These are phyloP conservation scores for Raffaelea albimanens DNA, from an alignment of 2,329 filamentous ascomycete genomes.

Conservation along the genomic window DNA sequence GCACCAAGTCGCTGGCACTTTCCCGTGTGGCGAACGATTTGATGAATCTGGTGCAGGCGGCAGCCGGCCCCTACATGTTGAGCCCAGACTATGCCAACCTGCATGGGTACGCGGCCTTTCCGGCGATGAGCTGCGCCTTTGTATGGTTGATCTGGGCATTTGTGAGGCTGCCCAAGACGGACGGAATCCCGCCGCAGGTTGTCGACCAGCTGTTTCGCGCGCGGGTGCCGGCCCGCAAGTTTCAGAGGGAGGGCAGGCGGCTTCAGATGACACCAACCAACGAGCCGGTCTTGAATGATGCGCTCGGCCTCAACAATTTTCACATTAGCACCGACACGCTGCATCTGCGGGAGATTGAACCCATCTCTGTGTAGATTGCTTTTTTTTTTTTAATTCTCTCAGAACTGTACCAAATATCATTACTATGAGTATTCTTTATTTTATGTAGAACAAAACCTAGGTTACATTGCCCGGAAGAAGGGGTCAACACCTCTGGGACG, in stretches of 20 bases:
- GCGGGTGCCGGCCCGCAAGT: conserved; percentile 5
- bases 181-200: conserved; percentile 12
- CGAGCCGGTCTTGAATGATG: no score
- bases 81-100: conserved; percentile 11
- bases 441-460: no score
- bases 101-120: conserved; percentile 12
- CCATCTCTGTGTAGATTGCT: no score
- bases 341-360: no score
- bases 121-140: conserved; percentile 4
- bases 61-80: conserved; percentile 14
- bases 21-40: conserved; percentile 12
- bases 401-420: no score
- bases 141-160: conserved; percentile 11
- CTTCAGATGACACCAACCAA: no score
- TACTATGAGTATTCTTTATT: no score
- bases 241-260: conserved; percentile 3
- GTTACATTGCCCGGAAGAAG: no score
- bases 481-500: no score
- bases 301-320: no score
- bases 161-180: conserved; percentile 11
- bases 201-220: conserved; percentile 13
- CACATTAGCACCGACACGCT: no score
- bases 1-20: conserved; percentile 13
- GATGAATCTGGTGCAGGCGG: conserved; percentile 12
- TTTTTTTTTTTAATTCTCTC: no score